These are phyloP conservation scores for Symbiodinium pilosum DNA, from an alignment of 73 alveolate genomes.

Conservation along the genomic window DNA sequence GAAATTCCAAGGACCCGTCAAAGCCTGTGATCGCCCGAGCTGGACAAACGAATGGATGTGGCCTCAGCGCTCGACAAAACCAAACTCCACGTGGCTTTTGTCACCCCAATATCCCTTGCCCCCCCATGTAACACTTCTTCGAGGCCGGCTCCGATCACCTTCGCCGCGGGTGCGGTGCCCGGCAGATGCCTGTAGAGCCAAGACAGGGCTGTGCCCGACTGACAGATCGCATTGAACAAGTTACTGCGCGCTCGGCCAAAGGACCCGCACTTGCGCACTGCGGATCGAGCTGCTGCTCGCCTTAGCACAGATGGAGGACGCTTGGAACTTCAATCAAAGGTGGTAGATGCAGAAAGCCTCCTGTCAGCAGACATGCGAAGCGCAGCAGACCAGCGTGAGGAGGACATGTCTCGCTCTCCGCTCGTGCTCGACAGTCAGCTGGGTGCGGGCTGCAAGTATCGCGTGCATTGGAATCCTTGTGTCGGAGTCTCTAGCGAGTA, in stretches of 20 bases:
- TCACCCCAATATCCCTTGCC: background rate
- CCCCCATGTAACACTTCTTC: background rate
- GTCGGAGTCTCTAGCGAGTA: too few relatives aligned
- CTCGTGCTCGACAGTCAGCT: conserved; percentile 6
- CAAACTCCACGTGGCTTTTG: background rate
- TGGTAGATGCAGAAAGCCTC: too few relatives aligned
- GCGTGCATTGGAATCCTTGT: too few relatives aligned
- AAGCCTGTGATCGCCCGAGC: conserved; percentile 13
- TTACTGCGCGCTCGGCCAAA: background rate
- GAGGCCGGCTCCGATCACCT: background rate
- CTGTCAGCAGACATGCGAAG: too few relatives aligned
- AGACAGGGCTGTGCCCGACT: too few relatives aligned
- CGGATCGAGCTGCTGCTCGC: conserved; percentile 23
- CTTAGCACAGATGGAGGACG: conserved; percentile 1
- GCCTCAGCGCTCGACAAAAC: background rate
- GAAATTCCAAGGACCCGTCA: background rate
- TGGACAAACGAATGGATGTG: conserved; percentile 8
- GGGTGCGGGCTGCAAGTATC: background rate
- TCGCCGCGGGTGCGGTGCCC: background rate
- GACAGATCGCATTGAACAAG: too few relatives aligned
- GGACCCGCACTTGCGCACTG: background rate
- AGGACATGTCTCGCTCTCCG: background rate
- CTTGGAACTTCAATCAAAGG: too few relatives aligned
- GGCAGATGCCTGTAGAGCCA: too few relatives aligned
- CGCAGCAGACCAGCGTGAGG: background rate